phyloP scores from a whole-genome alignment of 1,139 yeast genomes.

The Pichia sp. region DNA sequence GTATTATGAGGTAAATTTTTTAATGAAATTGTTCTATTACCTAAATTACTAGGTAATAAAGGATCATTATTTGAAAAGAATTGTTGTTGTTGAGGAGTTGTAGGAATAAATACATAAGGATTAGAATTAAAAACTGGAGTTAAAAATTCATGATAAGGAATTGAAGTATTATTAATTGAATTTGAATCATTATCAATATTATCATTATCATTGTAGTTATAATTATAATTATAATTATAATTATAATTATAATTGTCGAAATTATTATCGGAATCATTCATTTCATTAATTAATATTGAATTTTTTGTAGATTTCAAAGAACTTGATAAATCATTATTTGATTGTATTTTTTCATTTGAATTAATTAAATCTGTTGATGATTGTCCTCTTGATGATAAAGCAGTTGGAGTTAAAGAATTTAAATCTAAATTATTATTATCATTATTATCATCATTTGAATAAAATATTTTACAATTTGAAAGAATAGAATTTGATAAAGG shows the following conservation, averaged over 20 bases:
- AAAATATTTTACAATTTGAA: constrained; percentile 60
- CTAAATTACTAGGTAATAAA: constrained; percentile 47
- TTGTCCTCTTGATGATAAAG: constrained; percentile 19
- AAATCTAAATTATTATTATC: constrained; percentile 1
- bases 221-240: no score
- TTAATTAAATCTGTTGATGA: constrained; percentile 12
- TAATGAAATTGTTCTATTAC: constrained; percentile 86
- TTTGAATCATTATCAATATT: not conserved
- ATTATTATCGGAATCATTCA: not conserved
- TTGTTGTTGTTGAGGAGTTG: not conserved
- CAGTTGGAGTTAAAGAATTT: constrained; percentile 18
- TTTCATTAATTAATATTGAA: constrained; percentile 2
- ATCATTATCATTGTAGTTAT: not conserved
- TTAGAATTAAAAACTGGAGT: not conserved
- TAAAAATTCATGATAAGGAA: not conserved
- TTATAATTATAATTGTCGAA: not conserved
- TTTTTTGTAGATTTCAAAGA: no score
- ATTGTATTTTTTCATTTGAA: no score
- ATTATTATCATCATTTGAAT: constrained; percentile 60
- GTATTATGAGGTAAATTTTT: constrained; percentile 85
- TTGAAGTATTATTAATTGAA: no score
- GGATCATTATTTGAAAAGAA: not conserved
- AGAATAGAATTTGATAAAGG: constrained; percentile 47
- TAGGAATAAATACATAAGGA: no score
- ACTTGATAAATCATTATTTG: no score